A percentile compares a stretch with the other conserved stretches of the same genome.
Evolutionary conservation across 768 basidiomycete species (phyloP).

Genomic region (Podaxis sp.): DNA sequence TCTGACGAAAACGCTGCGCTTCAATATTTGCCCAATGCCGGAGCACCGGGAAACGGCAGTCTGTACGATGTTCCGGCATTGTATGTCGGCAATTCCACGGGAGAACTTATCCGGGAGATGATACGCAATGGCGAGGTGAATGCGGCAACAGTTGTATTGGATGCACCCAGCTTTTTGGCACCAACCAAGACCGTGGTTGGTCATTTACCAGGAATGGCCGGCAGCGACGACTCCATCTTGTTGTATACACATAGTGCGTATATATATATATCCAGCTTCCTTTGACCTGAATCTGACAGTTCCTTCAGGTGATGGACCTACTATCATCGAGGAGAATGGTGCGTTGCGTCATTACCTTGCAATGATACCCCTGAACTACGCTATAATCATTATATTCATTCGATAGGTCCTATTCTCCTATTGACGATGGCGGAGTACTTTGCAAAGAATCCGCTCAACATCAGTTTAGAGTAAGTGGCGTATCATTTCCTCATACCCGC

Average conservation of each 20-base stretch:
- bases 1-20: conserved; percentile 25
- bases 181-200: conserved; percentile 21
- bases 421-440: conserved; percentile 27
- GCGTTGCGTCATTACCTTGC: neutral
- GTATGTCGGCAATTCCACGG: conserved; percentile 26
- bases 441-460: conserved; percentile 18
- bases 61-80: conserved; percentile 24
- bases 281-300: neutral
- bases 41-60: conserved; percentile 19
- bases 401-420: conserved; percentile 23
- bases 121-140: conserved; percentile 15
- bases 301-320: conserved; percentile 24
- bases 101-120: conserved; percentile 22
- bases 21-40: conserved; percentile 26
- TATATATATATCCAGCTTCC: neutral
- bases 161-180: conserved; percentile 22
- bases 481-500: neutral
- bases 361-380: neutral
- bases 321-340: conserved; percentile 29
- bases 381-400: neutral
- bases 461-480: conserved; percentile 23
- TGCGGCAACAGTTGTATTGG: conserved; percentile 24
- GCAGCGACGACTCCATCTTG: conserved; percentile 19
- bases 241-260: conserved; percentile 26
- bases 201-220: conserved; percentile 18